Conservation (phyloP, 192 early-diverging fungal species). For the Gamsiella multidivaricata region DNA sequence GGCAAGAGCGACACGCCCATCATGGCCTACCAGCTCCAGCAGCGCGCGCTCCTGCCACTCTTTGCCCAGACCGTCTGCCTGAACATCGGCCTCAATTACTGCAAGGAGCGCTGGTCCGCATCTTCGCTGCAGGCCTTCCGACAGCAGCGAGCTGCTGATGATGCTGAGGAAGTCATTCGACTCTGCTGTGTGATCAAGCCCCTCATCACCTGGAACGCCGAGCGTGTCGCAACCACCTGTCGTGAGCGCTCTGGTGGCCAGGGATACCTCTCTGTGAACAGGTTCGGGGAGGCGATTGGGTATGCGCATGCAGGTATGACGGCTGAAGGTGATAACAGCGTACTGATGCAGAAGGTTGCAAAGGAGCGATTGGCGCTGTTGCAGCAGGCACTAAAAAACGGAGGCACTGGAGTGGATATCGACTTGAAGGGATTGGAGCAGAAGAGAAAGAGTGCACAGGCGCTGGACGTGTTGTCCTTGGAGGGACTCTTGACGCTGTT, state of each 20-base stretch:
- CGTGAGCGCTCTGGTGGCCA: constrained; percentile 82
- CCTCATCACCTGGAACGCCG: constrained; percentile 76
- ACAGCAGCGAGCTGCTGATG: constrained; percentile 7
- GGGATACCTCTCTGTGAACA: constrained; percentile 76
- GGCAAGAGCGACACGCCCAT: constrained; percentile 81
- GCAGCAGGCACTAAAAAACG: constrained; percentile 47
- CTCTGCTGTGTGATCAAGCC: constrained; percentile 85
- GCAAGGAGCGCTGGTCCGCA: constrained; percentile 70
- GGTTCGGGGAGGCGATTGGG: constrained; percentile 72
- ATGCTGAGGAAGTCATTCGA: constrained; percentile 73
- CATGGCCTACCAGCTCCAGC: constrained; percentile 77
- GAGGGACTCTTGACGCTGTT: constrained; percentile 56
- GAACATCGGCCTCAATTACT: constrained; percentile 79
- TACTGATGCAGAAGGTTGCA: constrained; percentile 81
- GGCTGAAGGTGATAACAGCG: constrained; percentile 83
- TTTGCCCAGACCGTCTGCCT: constrained; percentile 69
- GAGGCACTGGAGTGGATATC: not conserved
- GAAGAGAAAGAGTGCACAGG: constrained; percentile 19
- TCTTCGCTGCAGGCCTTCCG: constrained; percentile 2
- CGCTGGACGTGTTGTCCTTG: constrained; percentile 59
- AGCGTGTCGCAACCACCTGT: constrained; percentile 71
- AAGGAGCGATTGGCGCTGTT: constrained; percentile 74
- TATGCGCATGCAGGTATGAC: constrained; percentile 84
- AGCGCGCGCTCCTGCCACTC: constrained; percentile 74
- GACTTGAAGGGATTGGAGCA: constrained; percentile 9